phyloP scores from a whole-genome alignment of 345 rosid species.

The Punica granatum region DNA sequence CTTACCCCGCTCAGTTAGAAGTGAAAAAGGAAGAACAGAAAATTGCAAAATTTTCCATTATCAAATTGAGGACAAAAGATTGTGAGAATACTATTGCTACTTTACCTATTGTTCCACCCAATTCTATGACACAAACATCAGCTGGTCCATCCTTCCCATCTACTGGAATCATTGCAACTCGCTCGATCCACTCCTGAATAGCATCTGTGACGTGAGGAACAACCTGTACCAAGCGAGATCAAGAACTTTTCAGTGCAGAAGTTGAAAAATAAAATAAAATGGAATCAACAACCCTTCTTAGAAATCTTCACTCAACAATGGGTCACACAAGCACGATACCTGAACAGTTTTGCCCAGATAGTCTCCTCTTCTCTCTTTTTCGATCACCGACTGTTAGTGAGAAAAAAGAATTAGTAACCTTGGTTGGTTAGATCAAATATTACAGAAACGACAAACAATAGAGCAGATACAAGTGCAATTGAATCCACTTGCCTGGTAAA shows the following conservation, averaged over 20 bases:
- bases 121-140: slow-evolving; percentile 96
- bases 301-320: background rate
- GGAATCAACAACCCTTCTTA: background rate
- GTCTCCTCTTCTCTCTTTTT: slow-evolving; percentile 93
- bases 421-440: background rate
- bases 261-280: background rate
- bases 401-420: slow-evolving; percentile 4
- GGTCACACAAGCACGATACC: slow-evolving; percentile 27
- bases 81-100: slow-evolving; percentile 8
- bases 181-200: slow-evolving; percentile 95
- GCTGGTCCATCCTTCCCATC: slow-evolving; percentile 82
- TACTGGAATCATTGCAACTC: slow-evolving; percentile 75
- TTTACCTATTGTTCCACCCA: slow-evolving; percentile 96
- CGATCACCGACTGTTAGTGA: slow-evolving; percentile 57
- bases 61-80: background rate
- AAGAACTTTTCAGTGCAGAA: background rate
- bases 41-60: background rate
- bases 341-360: slow-evolving; percentile 97
- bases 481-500: slow-evolving; percentile 60
- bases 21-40: background rate
- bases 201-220: slow-evolving; percentile 97
- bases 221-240: slow-evolving; percentile 39
- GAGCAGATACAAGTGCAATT: slow-evolving; percentile 4
- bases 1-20: background rate
- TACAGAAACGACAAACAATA: slow-evolving; percentile 52